Evolutionary conservation across 2,329 filamentous ascomycete genomes (phyloP), one percentile per base, ranked within the genome.

Genomic region (Trichoderma asperellum): DNA sequence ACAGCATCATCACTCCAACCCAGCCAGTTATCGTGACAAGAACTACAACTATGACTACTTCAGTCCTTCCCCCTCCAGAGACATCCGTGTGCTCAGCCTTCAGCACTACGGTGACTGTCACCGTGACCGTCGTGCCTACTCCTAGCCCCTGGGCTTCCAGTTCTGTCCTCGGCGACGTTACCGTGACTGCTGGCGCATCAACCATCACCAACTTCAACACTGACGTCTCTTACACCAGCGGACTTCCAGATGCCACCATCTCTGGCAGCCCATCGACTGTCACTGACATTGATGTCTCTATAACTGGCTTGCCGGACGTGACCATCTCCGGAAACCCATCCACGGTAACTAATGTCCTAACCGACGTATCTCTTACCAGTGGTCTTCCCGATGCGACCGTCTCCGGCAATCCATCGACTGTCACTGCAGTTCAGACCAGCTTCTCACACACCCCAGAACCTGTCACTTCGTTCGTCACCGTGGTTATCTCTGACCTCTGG

Each of bases 401-500:
- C 43, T 73, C 78, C 18, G 78, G 74, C 5, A 73, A 74, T 34
- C 75, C 78, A 1, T 74, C 72, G 1, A 81, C 79, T 11, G 73
- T 79, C 43, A 80, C 77, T 12, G 68, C 76, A 24, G 27, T 75
- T 21, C 68, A 76, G 61, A 73, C 73, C 27, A 75, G 74, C 34
- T 71, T 71, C 57, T 76, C 73, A 12, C 55, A 75, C 67, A 67
- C 37, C 69, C 73, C 69, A 64, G 58, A 71, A 35, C 62, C 70
- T 12, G 34, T 65, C 40, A 72, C 69, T 49, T 69, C 71, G 11
- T 57, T 73, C 49, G 73, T 73, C 10, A 77, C 76, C 3, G 69
- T 81, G 34, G 75, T 73, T 52, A 73, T 80, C 68, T 74, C 77
- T 4, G 75, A 80, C 63, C 73, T 80, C 43, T 78, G 73, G 73